A percentile compares a stretch with the other conserved stretches of the same genome.
phyloP scores from a whole-genome alignment of 2,329 filamentous ascomycete genomes.

The Uncinocarpus reesii region DNA sequence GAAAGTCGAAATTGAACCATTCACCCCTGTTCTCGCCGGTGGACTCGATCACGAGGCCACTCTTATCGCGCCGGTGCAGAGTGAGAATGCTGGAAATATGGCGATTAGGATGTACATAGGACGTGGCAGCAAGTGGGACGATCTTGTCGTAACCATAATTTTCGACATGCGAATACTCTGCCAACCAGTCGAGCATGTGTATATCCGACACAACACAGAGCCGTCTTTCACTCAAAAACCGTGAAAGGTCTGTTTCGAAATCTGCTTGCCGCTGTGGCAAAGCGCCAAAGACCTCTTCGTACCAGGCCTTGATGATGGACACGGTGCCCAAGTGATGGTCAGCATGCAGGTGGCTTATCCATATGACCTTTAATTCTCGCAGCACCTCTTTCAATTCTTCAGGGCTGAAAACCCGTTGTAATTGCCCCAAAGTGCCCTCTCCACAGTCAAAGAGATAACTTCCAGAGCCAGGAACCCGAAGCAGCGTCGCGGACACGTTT shows the following conservation, averaged over 20 bases:
- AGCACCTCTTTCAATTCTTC: slow-evolving; percentile 60
- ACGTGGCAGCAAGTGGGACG: slow-evolving; percentile 40
- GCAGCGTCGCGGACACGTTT: slow-evolving; percentile 81
- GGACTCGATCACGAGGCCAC: slow-evolving; percentile 3
- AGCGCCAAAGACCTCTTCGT: slow-evolving; percentile 44
- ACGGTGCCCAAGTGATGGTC: slow-evolving; percentile 86
- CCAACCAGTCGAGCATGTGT: slow-evolving; percentile 64
- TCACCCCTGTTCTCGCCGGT: slow-evolving; percentile 17
- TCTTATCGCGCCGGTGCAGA: slow-evolving; percentile 11
- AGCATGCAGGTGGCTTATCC: slow-evolving; percentile 91
- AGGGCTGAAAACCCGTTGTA: slow-evolving; percentile 60
- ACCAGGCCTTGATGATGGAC: slow-evolving; percentile 76
- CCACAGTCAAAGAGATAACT: slow-evolving; percentile 85
- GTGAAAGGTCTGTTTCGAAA: slow-evolving; percentile 32
- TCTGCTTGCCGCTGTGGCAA: slow-evolving; percentile 26
- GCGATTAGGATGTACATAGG: slow-evolving; percentile 23
- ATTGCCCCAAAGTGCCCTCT: slow-evolving; percentile 81
- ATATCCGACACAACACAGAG: slow-evolving; percentile 60
- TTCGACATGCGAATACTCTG: slow-evolving; percentile 70
- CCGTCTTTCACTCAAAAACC: slow-evolving; percentile 32
- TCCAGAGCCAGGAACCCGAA: slow-evolving; percentile 75
- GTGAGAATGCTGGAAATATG: slow-evolving; percentile 6
- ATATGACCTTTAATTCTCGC: slow-evolving; percentile 68
- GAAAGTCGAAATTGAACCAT: slow-evolving; percentile 22
- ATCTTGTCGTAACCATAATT: slow-evolving; percentile 57